Conservation (phyloP, 495 filamentous ascomycete species). For the Glarea lozoyensis region DNA sequence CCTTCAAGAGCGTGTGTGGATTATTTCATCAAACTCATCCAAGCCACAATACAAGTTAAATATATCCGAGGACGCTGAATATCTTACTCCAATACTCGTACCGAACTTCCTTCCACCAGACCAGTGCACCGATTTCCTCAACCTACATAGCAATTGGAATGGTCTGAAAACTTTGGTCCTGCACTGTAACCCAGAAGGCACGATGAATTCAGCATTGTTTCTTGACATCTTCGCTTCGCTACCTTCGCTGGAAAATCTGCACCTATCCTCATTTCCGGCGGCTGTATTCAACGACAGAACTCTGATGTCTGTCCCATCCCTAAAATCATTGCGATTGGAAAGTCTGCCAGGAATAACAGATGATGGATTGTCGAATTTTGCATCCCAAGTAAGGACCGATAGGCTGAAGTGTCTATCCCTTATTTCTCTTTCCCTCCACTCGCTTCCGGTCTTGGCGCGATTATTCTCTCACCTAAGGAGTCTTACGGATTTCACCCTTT, state of each 20-base stretch:
- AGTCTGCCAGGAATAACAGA: constrained; percentile 66
- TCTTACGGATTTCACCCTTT: constrained; percentile 59
- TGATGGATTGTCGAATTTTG: constrained; percentile 64
- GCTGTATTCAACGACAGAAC: constrained; percentile 61
- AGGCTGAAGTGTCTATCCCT: constrained; percentile 53
- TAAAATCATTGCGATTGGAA: constrained; percentile 68
- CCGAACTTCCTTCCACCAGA: constrained; percentile 23
- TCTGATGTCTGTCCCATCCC: constrained; percentile 59
- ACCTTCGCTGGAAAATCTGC: constrained; percentile 62
- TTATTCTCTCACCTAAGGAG: constrained; percentile 58
- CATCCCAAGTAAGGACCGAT: constrained; percentile 45
- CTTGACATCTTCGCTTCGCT: constrained; percentile 58
- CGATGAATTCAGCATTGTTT: constrained; percentile 56
- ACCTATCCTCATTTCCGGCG: constrained; percentile 63
- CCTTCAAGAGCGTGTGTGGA: constrained; percentile 74
- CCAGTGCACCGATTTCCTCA: constrained; percentile 59
- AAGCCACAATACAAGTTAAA: constrained; percentile 21
- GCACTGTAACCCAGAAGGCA: constrained; percentile 54
- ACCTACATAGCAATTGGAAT: constrained; percentile 62
- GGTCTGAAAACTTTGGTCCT: constrained; percentile 66
- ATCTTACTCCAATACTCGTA: constrained; percentile 3
- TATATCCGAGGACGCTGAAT: constrained; percentile 4
- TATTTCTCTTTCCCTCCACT: constrained; percentile 56
- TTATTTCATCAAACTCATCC: constrained; percentile 42
- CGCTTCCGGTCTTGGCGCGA: constrained; percentile 62